Evolutionary conservation across 169 alveolate species (phyloP).

Genomic region (Ichthyophthirius multifiliis): DNA sequence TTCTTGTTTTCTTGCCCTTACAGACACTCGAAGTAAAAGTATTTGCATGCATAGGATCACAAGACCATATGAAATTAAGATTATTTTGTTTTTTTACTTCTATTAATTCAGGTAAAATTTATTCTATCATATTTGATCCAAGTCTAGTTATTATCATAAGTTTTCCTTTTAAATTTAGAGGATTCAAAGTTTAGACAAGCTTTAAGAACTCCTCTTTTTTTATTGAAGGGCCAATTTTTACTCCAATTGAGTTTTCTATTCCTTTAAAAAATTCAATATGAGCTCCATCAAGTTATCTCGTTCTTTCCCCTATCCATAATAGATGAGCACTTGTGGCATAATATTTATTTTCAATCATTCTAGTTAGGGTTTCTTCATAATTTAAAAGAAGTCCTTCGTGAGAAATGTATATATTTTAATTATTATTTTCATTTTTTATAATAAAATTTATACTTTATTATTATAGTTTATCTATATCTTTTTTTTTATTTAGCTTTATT

Average conservation of each 20-base stretch:
- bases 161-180: slow-evolving; percentile 55
- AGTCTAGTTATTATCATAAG: slow-evolving; percentile 58
- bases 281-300: slow-evolving; percentile 62
- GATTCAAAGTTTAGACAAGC: slow-evolving; percentile 46
- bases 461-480: not conserved
- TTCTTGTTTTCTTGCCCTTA: slow-evolving; percentile 23
- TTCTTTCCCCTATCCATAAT: slow-evolving; percentile 78
- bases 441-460: not conserved
- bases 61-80: slow-evolving; percentile 50
- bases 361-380: slow-evolving; percentile 63
- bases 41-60: slow-evolving; percentile 83
- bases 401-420: slow-evolving; percentile 38
- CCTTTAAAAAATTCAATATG: slow-evolving; percentile 68
- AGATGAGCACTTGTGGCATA: slow-evolving; percentile 52
- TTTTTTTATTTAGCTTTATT: not conserved
- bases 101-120: slow-evolving; percentile 37
- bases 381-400: slow-evolving; percentile 71
- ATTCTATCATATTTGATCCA: slow-evolving; percentile 34
- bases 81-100: slow-evolving; percentile 39
- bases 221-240: slow-evolving; percentile 71
- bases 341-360: slow-evolving; percentile 2
- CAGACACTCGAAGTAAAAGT: slow-evolving; percentile 22
- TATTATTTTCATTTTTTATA: not conserved
- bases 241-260: slow-evolving; percentile 67
- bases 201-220: slow-evolving; percentile 32